phyloP scores from a whole-genome alignment of 2,329 filamentous ascomycete genomes.

The Elsinoe australis region DNA sequence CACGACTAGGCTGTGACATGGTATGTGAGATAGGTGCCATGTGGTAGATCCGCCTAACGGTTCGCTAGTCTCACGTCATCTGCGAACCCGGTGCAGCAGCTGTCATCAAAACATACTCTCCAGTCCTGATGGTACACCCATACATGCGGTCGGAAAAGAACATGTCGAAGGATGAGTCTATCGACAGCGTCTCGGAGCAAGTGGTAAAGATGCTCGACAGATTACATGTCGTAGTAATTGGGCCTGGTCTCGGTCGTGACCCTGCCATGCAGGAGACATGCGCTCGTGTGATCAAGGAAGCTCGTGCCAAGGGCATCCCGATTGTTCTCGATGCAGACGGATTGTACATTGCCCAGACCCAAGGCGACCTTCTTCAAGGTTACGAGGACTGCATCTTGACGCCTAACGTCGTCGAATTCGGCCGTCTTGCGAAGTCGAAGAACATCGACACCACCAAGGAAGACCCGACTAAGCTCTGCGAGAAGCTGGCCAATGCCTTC shows the following conservation, averaged over 20 bases:
- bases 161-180: slow-evolving; percentile 46
- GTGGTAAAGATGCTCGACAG: slow-evolving; percentile 77
- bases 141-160: slow-evolving; percentile 74
- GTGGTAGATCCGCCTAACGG: neutral
- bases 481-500: slow-evolving; percentile 64
- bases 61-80: slow-evolving; percentile 73
- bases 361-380: slow-evolving; percentile 69
- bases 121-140: slow-evolving; percentile 97
- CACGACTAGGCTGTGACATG: slow-evolving; percentile 83
- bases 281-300: slow-evolving; percentile 68
- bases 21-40: slow-evolving; percentile 40
- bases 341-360: slow-evolving; percentile 65
- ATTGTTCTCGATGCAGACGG: slow-evolving; percentile 91
- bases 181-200: slow-evolving; percentile 55
- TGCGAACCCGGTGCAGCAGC: slow-evolving; percentile 77
- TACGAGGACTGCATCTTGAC: slow-evolving; percentile 83
- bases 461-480: slow-evolving; percentile 52
- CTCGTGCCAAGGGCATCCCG: slow-evolving; percentile 62
- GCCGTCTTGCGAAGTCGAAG: slow-evolving; percentile 66
- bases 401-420: slow-evolving; percentile 92
- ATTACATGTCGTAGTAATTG: slow-evolving; percentile 86
- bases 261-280: slow-evolving; percentile 83
- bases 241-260: slow-evolving; percentile 85
- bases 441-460: slow-evolving; percentile 53
- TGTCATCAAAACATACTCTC: slow-evolving; percentile 96